phyloP scores from a whole-genome alignment of 108 stramenopile species.

The Nitzschia sp. region DNA sequence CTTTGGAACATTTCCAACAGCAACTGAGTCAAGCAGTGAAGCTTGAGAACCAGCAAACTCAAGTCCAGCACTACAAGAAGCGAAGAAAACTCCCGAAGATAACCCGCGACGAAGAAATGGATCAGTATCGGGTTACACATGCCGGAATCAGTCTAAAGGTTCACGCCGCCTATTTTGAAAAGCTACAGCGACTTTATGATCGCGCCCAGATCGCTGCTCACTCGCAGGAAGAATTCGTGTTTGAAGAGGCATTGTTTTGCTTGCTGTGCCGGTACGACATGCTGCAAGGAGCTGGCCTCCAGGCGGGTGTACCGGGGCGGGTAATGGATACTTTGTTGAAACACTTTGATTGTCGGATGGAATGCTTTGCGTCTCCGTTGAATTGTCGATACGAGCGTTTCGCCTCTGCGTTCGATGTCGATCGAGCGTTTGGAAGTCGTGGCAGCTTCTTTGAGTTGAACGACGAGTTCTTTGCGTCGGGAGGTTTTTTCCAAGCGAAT shows the following conservation, averaged over 20 bases:
- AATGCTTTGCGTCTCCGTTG: slow-evolving; percentile 91
- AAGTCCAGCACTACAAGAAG: background rate
- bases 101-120: slow-evolving; percentile 19
- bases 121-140: slow-evolving; percentile 34
- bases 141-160: slow-evolving; percentile 63
- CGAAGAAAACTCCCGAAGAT: slow-evolving; percentile 43
- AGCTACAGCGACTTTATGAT: slow-evolving; percentile 58
- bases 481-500: slow-evolving; percentile 83
- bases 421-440: slow-evolving; percentile 70
- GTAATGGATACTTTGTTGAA: slow-evolving; percentile 74
- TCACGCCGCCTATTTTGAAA: slow-evolving; percentile 59
- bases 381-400: slow-evolving; percentile 78
- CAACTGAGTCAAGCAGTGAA: slow-evolving; percentile 23
- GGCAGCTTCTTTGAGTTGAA: slow-evolving; percentile 75
- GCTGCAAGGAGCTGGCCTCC: slow-evolving; percentile 86
- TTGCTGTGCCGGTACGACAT: slow-evolving; percentile 73
- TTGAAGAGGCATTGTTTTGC: slow-evolving; percentile 54
- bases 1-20: slow-evolving; percentile 12
- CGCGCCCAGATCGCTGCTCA: slow-evolving; percentile 3
- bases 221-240: slow-evolving; percentile 15
- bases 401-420: slow-evolving; percentile 80
- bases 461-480: slow-evolving; percentile 35
- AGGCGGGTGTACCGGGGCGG: slow-evolving; percentile 68
- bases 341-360: slow-evolving; percentile 69
- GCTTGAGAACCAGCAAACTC: background rate